phyloP scores from a whole-genome alignment of 148 eudicot genomes.

The Hydrangea macrophylla region DNA sequence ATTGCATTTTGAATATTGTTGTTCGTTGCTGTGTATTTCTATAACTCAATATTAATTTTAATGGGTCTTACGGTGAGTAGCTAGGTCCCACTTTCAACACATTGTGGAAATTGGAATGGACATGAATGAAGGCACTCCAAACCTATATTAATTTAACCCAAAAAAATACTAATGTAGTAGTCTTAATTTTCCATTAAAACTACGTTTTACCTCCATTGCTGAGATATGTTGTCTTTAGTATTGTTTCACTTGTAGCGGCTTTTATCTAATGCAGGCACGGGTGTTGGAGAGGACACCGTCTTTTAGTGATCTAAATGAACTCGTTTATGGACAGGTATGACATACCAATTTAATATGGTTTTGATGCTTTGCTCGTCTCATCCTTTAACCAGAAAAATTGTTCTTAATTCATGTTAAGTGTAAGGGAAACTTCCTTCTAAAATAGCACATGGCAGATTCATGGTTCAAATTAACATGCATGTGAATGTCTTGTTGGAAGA shows the following conservation, averaged over 20 bases:
- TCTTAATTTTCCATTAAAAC: too few species aligned
- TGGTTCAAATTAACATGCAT: not conserved
- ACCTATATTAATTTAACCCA: too few species aligned
- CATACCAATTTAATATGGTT: not conserved
- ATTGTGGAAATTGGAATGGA: too few species aligned
- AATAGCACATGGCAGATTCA: not conserved
- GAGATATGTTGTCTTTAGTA: not conserved
- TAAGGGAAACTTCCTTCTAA: not conserved
- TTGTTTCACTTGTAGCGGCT: not conserved
- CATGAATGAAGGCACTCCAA: too few species aligned
- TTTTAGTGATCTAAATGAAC: slow-evolving; percentile 79
- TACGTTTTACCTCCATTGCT: not conserved
- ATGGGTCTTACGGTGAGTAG: too few species aligned
- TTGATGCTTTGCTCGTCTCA: not conserved
- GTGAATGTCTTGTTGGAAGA: not conserved
- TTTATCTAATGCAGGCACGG: slow-evolving; percentile 55
- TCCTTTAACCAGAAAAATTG: not conserved
- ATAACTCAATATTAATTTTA: too few species aligned
- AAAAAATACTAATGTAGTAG: too few species aligned
- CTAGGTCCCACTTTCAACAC: too few species aligned
- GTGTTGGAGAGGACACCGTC: slow-evolving; percentile 89
- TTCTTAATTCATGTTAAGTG: not conserved
- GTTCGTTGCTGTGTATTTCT: too few species aligned
- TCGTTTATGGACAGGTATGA: slow-evolving; percentile 87
- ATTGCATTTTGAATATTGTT: too few species aligned